A percentile compares a stretch with the other conserved stretches of the same genome.
Evolutionary conservation across 805 yeast genomes (phyloP).

Genomic region (Candida tallmaniae): DNA sequence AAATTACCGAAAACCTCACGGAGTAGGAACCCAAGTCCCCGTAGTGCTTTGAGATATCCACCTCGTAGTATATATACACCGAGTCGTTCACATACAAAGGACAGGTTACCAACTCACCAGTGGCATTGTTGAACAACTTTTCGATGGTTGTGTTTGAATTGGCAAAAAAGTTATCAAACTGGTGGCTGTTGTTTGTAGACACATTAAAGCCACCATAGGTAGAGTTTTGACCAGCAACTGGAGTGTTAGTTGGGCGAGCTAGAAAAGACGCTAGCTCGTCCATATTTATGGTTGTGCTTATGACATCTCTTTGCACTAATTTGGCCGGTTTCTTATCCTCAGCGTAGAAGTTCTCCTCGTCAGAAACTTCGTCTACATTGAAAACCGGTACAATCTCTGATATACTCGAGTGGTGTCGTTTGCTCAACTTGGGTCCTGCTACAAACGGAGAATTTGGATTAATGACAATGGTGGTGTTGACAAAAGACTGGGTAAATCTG

Average conservation of each 20-base stretch:
- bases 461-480: slow-evolving; percentile 6
- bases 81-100: slow-evolving; percentile 37
- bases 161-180: slow-evolving; percentile 6
- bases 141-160: slow-evolving; percentile 16
- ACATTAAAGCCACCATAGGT: not conserved
- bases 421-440: not conserved
- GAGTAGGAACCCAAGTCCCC: slow-evolving; percentile 44
- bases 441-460: slow-evolving; percentile 8
- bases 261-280: not conserved
- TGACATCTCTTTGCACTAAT: not conserved
- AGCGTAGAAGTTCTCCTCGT: not conserved
- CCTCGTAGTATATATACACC: slow-evolving; percentile 33
- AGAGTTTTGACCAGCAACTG: not conserved
- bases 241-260: not conserved
- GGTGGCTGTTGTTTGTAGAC: not conserved
- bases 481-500: slow-evolving; percentile 13
- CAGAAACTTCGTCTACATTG: not conserved
- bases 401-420: not conserved
- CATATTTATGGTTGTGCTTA: not conserved
- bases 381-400: not conserved
- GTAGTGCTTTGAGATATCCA: slow-evolving; percentile 33
- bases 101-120: slow-evolving; percentile 26
- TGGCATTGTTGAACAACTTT: slow-evolving; percentile 19
- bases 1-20: slow-evolving; percentile 37
- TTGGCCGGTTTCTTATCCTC: not conserved